Base-by-base conservation (phyloP, 192 early-diverging fungal species). In the Glomus cerebriforme region DNA sequence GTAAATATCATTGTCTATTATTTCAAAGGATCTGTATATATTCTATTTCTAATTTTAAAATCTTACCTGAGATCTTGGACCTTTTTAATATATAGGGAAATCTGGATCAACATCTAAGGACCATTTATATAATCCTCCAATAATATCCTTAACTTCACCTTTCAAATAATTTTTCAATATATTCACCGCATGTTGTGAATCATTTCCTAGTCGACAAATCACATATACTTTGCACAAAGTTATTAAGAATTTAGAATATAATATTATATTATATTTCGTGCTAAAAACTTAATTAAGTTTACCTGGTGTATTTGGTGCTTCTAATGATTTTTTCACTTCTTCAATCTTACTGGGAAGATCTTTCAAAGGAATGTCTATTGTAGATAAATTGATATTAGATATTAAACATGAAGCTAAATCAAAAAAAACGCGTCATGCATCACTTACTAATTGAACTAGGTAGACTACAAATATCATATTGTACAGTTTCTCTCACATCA, bases 161-260 rank as follows among this genome's bases (percentile, higher is more conserved):
- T 65, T 39, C 24, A 79, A 66, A 68, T 93, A 87, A 31, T 90
- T 84, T 80, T 92, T 86, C 72, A 99, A 85, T 35, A 92, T 85
- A 75, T 85, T 83, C 12, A 96, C 95, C 3, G 97, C 96, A 35
- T 94, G 82, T 81, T 97, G 95, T 3, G 94, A 95, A 71, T 96
- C 92, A 79, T 97, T 97, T 12, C 98, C 96, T 37, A 90, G 86
- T 35, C 97, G 90, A 81, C 98, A 99, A 3, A 99, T 75, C 7
- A 94, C 87, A 79, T 92, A 96, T 9, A 99, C 93, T 82, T 24
- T 69, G 43, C 0, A 37, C 1, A 67, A 22, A 19, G 58, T 8
- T 9, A 0, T 39, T 70, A 65, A 73, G 12, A 27, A 73, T 37
- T 27, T 31, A 37, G 34, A 64, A 6, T 32, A 39, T 63, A 45